phyloP scores from a whole-genome alignment of 352 stramenopile genomes.

The Globisporangium iwayamae region DNA sequence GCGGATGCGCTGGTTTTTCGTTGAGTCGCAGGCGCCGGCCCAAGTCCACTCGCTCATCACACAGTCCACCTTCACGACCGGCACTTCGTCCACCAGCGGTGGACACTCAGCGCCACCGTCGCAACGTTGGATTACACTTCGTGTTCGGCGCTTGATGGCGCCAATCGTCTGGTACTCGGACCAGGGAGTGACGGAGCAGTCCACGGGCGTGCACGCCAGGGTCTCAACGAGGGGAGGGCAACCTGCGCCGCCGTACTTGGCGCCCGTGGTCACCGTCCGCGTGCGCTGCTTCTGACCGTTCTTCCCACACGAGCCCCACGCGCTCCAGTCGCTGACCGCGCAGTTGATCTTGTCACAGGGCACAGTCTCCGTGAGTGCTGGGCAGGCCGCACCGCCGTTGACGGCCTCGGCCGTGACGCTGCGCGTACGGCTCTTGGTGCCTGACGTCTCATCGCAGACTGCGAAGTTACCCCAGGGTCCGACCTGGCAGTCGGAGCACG shows the following conservation, averaged over 20 bases:
- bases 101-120: conserved; percentile 19
- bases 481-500: conserved; percentile 33
- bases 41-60: conserved; percentile 21
- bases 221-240: conserved; percentile 24
- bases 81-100: conserved; percentile 14
- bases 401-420: conserved; percentile 21
- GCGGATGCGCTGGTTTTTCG: conserved; percentile 20
- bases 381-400: conserved; percentile 40
- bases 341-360: conserved; percentile 52
- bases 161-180: conserved; percentile 20
- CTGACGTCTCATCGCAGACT: conserved; percentile 29
- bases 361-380: conserved; percentile 22
- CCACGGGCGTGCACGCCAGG: conserved; percentile 19
- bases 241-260: conserved; percentile 19
- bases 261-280: conserved; percentile 16
- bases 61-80: conserved; percentile 26
- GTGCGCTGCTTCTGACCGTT: conserved; percentile 17
- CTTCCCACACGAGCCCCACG: conserved; percentile 25
- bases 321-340: conserved; percentile 48
- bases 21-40: conserved; percentile 25
- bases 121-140: neutral
- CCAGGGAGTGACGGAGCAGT: conserved; percentile 25
- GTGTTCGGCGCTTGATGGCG: conserved; percentile 18
- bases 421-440: conserved; percentile 31
- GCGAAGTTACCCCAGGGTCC: conserved; percentile 30